Evolutionary conservation across 78 protist genomes (phyloP).

Genomic region (Dictyostelium intermedium): DNA sequence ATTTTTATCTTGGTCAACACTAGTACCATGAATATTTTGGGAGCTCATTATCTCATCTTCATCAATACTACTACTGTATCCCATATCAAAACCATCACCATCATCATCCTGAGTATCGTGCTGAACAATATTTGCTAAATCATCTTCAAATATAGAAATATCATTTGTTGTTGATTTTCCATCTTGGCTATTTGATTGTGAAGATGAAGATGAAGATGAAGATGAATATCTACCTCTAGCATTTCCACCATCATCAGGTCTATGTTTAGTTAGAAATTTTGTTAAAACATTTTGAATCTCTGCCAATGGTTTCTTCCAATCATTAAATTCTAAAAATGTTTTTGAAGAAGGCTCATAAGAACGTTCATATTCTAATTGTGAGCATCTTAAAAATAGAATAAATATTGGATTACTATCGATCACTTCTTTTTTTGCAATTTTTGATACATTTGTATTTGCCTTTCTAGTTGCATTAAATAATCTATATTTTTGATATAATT

Average conservation of each 20-base stretch:
- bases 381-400: constrained; percentile 39
- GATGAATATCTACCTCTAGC: neutral
- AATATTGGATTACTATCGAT: constrained; percentile 53
- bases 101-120: neutral
- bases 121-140: neutral
- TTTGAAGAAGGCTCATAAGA: constrained; percentile 56
- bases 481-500: constrained; percentile 40
- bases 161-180: neutral
- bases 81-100: neutral
- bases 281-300: constrained; percentile 20
- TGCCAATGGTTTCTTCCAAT: constrained; percentile 23
- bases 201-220: neutral
- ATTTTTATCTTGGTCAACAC: neutral
- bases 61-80: neutral
- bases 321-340: constrained; percentile 63
- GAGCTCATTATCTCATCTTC: neutral
- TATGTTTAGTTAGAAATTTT: constrained; percentile 22
- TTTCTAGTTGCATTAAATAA: constrained; percentile 11
- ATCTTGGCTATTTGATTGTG: neutral
- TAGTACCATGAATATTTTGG: neutral
- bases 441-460: neutral
- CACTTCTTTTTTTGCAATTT: constrained; percentile 6
- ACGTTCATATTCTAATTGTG: constrained; percentile 47
- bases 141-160: neutral
- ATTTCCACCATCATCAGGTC: neutral